Evolutionary conservation across 306 rosid genomes (phyloP), one percentile per base, ranked within the genome.

Genomic region (Dalbergia cultrata): DNA sequence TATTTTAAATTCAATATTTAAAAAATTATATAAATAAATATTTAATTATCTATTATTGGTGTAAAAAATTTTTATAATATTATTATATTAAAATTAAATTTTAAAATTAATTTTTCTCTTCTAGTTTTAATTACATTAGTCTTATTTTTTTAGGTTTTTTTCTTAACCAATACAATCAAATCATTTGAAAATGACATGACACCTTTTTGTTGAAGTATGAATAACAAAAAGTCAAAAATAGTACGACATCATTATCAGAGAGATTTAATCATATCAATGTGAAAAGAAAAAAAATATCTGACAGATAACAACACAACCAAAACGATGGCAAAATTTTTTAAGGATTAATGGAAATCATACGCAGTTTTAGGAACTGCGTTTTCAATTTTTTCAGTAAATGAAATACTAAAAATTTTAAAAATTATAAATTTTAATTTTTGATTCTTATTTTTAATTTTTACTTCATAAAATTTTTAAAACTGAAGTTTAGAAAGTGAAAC

Each of bases 121-220:
- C 45, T 22, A 62, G 18, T 60, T 16, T 37, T 11, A 19, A 35
- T 45, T 54, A 43, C 18, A 45, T 17, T 33, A 45, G 5, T 37
- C 41, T 61, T 72, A 18, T 26, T 22, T 44, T 44, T 19, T 9
- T 1, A 53, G 41, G n/a, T 44, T 44, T 44, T 44, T 44, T 44
- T 11, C 9, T 44, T 3, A 8, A 43, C 44, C 12, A 70, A 18
- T 34, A 52, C 44, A 76, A 76, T 52, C 43, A 59, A 62, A 22
- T 18, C 7, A 70, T 56, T 33, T 54, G 86, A 77, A 44, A 71
- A 44, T 11, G 79, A 54, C 76, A 65, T 3, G 26, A 65, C 16
- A 72, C 66, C 82, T 9, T 71, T 67, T 44, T 50, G 60, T 35
- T 37, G 44, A 63, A 26, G 14, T 26, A 26, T 0, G 31, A 26